phyloP scores from a whole-genome alignment of 768 basidiomycete genomes.

The Hygrocybe coccinea region DNA sequence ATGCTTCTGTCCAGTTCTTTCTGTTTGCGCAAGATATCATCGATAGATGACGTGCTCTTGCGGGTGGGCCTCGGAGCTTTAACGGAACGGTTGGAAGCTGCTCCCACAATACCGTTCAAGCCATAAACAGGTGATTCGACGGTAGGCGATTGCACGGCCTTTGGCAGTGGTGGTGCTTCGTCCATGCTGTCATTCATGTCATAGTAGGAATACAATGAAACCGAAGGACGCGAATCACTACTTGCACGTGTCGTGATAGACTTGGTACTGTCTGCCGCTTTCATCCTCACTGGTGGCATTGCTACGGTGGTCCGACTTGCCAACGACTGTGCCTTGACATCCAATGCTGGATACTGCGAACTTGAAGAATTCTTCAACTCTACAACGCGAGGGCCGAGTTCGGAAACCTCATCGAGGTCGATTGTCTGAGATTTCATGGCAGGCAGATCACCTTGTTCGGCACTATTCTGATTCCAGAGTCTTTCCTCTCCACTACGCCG shows the following conservation, averaged over 20 bases:
- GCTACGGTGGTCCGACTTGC: background rate
- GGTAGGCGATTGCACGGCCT: slow-evolving; percentile 4
- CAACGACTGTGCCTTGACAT: background rate
- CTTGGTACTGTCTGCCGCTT: background rate
- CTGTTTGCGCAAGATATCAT: slow-evolving; percentile 55
- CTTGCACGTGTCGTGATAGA: too few relatives aligned
- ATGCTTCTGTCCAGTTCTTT: slow-evolving; percentile 62
- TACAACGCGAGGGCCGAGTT: background rate
- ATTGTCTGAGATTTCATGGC: background rate
- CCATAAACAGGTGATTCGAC: slow-evolving; percentile 44
- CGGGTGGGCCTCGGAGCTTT: slow-evolving; percentile 10
- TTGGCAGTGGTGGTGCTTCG: background rate
- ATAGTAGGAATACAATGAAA: slow-evolving; percentile 35
- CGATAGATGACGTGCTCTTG: slow-evolving; percentile 24
- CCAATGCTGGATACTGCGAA: background rate
- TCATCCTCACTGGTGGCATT: background rate
- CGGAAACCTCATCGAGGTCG: background rate
- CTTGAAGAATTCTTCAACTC: slow-evolving; percentile 9
- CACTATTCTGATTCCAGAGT: slow-evolving; percentile 30
- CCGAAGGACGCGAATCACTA: slow-evolving; percentile 11
- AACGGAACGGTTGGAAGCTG: slow-evolving; percentile 9
- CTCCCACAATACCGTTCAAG: slow-evolving; percentile 33
- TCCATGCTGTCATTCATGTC: slow-evolving; percentile 10
- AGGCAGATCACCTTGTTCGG: slow-evolving; percentile 23
- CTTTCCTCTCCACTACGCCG: slow-evolving; percentile 28